Percentiles rank a stretch among this genome's conserved stretches.
Conservation (phyloP, 257 asterid genomes). For the Fraxinus quadrangulata region DNA sequence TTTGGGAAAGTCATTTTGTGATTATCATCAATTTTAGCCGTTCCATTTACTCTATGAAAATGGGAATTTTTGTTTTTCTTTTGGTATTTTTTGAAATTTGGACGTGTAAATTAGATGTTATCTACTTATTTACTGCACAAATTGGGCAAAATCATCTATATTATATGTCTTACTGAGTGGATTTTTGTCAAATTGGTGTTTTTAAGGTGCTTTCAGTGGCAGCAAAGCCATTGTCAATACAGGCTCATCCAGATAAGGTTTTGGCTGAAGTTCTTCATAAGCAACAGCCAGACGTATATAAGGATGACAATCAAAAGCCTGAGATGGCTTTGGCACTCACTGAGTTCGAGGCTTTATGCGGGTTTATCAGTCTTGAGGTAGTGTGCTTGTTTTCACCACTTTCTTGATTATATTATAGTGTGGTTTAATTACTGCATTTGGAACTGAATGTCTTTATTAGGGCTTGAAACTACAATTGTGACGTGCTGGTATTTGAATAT, state of each 20-base stretch:
- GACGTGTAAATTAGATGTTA: not conserved
- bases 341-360: slow-evolving; percentile 85
- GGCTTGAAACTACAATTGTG: not conserved
- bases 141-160: not conserved
- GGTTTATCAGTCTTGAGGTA: slow-evolving; percentile 82
- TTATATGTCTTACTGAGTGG: not conserved
- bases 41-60: not conserved
- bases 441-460: slow-evolving; percentile 14
- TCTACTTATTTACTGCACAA: not conserved
- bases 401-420: not conserved
- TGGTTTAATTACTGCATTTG: not conserved
- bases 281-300: slow-evolving; percentile 66
- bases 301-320: slow-evolving; percentile 96
- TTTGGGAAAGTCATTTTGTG: not conserved
- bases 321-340: slow-evolving; percentile 98
- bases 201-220: slow-evolving; percentile 87
- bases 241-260: slow-evolving; percentile 96
- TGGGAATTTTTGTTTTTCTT: not conserved
- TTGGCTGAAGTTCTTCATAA: slow-evolving; percentile 74
- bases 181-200: not conserved
- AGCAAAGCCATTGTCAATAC: slow-evolving; percentile 83
- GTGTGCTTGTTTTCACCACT: slow-evolving; percentile 5
- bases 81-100: not conserved
- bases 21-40: not conserved
- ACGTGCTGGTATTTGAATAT: not conserved